phyloP scores from a whole-genome alignment of 129 eudicot species.

The Rutidosis leptorrhynchoides region DNA sequence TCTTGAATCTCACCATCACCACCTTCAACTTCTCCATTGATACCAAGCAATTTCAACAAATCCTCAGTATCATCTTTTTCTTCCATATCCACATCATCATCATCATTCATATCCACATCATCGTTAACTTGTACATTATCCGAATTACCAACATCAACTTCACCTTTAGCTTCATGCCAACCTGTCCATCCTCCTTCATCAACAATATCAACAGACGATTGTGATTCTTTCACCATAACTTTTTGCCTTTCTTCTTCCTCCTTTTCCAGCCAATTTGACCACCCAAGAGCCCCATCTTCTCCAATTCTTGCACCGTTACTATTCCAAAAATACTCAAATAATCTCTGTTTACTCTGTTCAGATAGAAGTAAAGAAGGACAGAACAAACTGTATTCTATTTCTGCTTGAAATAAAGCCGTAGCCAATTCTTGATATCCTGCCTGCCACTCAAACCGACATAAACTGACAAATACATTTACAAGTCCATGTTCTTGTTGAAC shows the following conservation, averaged over 20 bases:
- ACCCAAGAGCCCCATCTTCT: slow-evolving; percentile 93
- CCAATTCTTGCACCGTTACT: slow-evolving; percentile 93
- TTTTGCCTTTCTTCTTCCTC: slow-evolving; percentile 82
- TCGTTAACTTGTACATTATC: slow-evolving; percentile 21
- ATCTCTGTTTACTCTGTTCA: slow-evolving; percentile 72
- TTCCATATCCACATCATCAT: slow-evolving; percentile 41
- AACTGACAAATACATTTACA: slow-evolving; percentile 66
- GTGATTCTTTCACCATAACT: slow-evolving; percentile 42
- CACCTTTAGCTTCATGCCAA: slow-evolving; percentile 63
- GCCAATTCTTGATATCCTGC: slow-evolving; percentile 90
- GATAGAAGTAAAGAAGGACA: slow-evolving; percentile 75
- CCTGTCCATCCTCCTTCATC: slow-evolving; percentile 99
- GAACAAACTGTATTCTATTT: slow-evolving; percentile 80
- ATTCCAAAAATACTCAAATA: slow-evolving; percentile 93
- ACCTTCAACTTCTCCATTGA: slow-evolving; percentile 67
- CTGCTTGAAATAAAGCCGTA: slow-evolving; percentile 91
- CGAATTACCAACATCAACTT: slow-evolving; percentile 25
- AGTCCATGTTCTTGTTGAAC: slow-evolving; percentile 67
- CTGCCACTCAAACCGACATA: slow-evolving; percentile 97
- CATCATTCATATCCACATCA: slow-evolving; percentile 42
- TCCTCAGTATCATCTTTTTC: slow-evolving; percentile 71
- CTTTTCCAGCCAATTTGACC: slow-evolving; percentile 92
- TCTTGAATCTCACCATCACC: slow-evolving; percentile 60
- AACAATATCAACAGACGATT: slow-evolving; percentile 35
- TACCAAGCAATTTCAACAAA: slow-evolving; percentile 80